phyloP scores from a whole-genome alignment of 225 moss, liverwort and hornwort genomes.

The Thuidium tamariscinum region DNA sequence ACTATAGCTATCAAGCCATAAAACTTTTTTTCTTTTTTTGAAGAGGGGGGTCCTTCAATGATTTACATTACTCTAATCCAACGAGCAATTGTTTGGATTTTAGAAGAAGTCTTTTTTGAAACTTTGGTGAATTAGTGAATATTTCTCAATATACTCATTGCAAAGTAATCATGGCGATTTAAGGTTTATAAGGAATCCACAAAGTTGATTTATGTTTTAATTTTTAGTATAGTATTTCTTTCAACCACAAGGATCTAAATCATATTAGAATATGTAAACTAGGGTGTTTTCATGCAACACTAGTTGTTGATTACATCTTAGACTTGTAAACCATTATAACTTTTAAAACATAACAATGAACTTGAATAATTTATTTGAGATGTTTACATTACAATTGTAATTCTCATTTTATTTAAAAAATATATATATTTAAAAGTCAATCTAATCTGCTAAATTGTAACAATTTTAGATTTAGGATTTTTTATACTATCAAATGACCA shows the following conservation, averaged over 20 bases:
- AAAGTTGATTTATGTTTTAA: background rate
- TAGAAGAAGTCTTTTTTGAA: background rate
- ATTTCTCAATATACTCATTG: background rate
- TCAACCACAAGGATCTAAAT: background rate
- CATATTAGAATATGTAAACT: background rate
- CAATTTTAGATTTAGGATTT: background rate
- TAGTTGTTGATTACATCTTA: background rate
- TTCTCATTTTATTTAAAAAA: background rate
- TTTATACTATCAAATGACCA: background rate
- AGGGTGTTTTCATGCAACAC: background rate
- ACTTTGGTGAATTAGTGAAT: background rate
- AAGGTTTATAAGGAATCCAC: background rate
- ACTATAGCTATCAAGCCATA: background rate
- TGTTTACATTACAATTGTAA: background rate
- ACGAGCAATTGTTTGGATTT: background rate
- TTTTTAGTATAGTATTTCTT: background rate
- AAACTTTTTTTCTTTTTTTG: background rate
- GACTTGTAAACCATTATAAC: fast-evolving
- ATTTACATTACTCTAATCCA: background rate
- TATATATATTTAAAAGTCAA: background rate
- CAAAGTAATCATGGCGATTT: background rate
- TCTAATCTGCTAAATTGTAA: too few relatives aligned
- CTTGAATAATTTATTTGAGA: background rate
- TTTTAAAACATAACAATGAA: background rate
- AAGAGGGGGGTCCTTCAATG: fast-evolving